Percentiles rank a stretch among this genome's conserved stretches.
Evolutionary conservation across 495 filamentous ascomycete species (phyloP).

Genomic region (Apiosordaria backusii): DNA sequence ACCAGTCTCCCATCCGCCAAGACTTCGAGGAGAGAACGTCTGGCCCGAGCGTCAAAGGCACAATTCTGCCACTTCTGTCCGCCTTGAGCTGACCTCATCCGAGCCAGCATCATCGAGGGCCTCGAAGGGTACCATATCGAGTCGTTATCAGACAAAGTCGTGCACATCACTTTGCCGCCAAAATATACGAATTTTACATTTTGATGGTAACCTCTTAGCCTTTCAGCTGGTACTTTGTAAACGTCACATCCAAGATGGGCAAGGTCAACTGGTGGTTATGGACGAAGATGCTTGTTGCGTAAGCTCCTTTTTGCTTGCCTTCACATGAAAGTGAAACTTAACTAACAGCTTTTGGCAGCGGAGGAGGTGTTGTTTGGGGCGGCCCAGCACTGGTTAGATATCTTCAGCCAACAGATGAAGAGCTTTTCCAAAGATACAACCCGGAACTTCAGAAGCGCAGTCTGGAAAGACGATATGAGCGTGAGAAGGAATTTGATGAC

Average conservation of each 20-base stretch:
- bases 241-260: slow-evolving; percentile 19
- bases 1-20: neutral
- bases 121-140: slow-evolving; percentile 9
- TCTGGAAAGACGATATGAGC: slow-evolving; percentile 66
- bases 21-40: slow-evolving; percentile 3
- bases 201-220: neutral
- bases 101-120: neutral
- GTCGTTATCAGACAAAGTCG: neutral
- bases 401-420: slow-evolving; percentile 82
- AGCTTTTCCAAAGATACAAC: slow-evolving; percentile 88
- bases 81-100: slow-evolving; percentile 20
- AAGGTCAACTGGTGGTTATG: slow-evolving; percentile 40
- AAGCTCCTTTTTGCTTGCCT: slow-evolving; percentile 6
- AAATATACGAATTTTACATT: neutral
- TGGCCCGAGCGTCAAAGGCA: neutral
- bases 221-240: neutral
- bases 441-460: slow-evolving; percentile 85
- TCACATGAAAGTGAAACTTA: neutral
- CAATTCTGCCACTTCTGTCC: slow-evolving; percentile 18
- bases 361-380: slow-evolving; percentile 65
- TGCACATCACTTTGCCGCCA: neutral
- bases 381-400: slow-evolving; percentile 81
- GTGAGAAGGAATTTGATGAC: slow-evolving; percentile 80
- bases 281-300: slow-evolving; percentile 35
- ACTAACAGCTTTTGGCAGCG: slow-evolving; percentile 47